Conservation (phyloP, 2,329 filamentous ascomycete genomes). For the Orbilia ellipsospora region DNA sequence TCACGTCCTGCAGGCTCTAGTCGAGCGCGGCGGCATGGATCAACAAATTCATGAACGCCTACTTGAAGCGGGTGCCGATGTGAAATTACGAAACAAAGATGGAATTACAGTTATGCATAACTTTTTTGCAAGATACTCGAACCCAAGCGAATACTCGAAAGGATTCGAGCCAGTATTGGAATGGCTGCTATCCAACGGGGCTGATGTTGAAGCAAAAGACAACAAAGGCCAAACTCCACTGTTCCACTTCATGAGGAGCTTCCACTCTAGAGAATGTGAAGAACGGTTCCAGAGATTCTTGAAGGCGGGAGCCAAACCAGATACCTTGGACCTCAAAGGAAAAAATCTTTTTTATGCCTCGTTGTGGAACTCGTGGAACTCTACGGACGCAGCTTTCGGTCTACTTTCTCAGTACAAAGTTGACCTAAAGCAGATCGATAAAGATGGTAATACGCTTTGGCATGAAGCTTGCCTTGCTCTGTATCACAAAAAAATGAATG, state of each 20-base stretch:
- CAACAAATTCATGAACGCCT: slow-evolving; percentile 4
- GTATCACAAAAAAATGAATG: too few species aligned
- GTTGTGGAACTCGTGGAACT: too few species aligned
- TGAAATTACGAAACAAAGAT: slow-evolving; percentile 11
- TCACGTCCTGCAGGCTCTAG: too few species aligned
- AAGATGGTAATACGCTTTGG: too few species aligned
- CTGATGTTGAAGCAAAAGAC: slow-evolving; percentile 15
- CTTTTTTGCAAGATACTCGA: too few species aligned
- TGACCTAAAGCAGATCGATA: too few species aligned
- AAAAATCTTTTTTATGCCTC: background rate
- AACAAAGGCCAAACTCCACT: slow-evolving; percentile 19
- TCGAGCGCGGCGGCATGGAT: background rate
- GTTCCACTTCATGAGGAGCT: background rate
- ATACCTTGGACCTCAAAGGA: slow-evolving; percentile 24
- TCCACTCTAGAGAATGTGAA: background rate
- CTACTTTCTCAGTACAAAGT: too few species aligned
- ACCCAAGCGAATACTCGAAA: too few species aligned
- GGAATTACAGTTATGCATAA: background rate
- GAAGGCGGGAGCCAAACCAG: slow-evolving; percentile 11
- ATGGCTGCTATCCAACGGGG: slow-evolving; percentile 9
- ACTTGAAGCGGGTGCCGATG: slow-evolving; percentile 6
- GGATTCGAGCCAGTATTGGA: background rate
- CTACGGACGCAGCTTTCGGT: too few species aligned
- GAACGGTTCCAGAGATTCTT: slow-evolving; percentile 46
- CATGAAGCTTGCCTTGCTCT: too few species aligned